Evolutionary conservation across 2,329 filamentous ascomycete genomes (phyloP), one percentile per base, ranked within the genome.

Genomic region (Trichoderma aggressivum): DNA sequence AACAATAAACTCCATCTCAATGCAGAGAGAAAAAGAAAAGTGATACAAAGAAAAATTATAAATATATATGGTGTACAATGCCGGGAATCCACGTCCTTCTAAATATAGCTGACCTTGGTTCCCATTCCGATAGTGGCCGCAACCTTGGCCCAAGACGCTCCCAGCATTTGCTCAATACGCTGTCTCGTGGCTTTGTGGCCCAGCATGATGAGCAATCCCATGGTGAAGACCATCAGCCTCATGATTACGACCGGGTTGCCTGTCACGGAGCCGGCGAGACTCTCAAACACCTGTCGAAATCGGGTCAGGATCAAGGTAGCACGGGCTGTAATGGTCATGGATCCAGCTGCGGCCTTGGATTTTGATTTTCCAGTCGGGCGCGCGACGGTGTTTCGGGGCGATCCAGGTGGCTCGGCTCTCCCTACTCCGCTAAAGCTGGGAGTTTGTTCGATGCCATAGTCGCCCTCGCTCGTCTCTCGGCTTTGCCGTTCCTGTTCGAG

Each of bases 31-130:
- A 36, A 66, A 43, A 61, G n/a, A 26, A 68, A 26, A 60, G 53
- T 36, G 34, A 47, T 47, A 68, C 36, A 61, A 60, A 68, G 55
- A 47, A 53, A 50, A 36, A 75, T 68, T 65, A 71, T 39, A 30
- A 39, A 61, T 32, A 66, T 26, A n/a, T 43, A 34, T 67, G 64
- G 65, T 68, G 65, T 60, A 68, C 56, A 68, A 53, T 58, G 30
- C 59, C 30, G 34, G 36, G 16, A 32, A 55, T 26, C 39, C 26
- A 26, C n/a, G 21, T 58, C 28, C 66, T 24, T 53, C 85, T 82
- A 98, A 72, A 99, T 97, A 83, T 98, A 98, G 80, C 92, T 97
- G 77, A 98, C 94, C 84, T 98, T 98, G 74, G 97, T 92, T 2
- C 95, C 96, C 95, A 98, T 98, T 2, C 94, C 94, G 5, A 95